These are phyloP conservation scores for Arthrocladium fulminans DNA, from an alignment of 2,329 filamentous ascomycete genomes.

Conservation along the genomic window DNA sequence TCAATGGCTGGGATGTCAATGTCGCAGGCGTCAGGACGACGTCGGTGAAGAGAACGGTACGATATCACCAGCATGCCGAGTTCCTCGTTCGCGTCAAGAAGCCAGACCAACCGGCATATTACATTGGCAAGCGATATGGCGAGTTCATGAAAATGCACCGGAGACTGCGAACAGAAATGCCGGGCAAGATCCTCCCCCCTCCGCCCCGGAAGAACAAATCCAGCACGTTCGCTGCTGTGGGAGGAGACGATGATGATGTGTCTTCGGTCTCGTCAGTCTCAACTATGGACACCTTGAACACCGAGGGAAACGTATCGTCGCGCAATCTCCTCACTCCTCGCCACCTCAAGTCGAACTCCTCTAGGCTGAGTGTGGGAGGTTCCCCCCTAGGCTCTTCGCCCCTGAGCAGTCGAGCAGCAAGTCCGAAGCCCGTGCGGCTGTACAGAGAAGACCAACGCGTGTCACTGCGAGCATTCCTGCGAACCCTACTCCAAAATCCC, in stretches of 20 bases:
- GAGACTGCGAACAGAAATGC: constrained; percentile 70
- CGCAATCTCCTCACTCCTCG: constrained; percentile 25
- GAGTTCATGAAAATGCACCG: constrained; percentile 78
- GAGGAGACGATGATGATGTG: constrained; percentile 58
- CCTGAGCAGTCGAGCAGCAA: constrained; percentile 14
- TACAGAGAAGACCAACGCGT: constrained; percentile 86
- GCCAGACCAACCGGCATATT: constrained; percentile 64
- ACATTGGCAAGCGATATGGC: constrained; percentile 76
- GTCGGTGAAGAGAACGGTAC: constrained; percentile 72
- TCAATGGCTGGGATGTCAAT: constrained; percentile 96
- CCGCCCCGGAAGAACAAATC: constrained; percentile 89
- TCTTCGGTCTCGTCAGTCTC: constrained; percentile 76
- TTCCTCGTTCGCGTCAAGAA: constrained; percentile 81
- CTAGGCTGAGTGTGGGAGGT: constrained; percentile 12
- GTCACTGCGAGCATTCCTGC: constrained; percentile 82
- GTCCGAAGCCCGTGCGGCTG: constrained; percentile 49
- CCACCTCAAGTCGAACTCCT: constrained; percentile 17
- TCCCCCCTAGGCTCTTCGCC: constrained; percentile 19
- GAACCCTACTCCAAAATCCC: constrained; percentile 73
- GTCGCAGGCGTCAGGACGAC: constrained; percentile 78
- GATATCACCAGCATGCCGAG: constrained; percentile 88
- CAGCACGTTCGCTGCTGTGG: constrained; percentile 50
- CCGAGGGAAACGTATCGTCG: constrained; percentile 25
- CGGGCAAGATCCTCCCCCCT: constrained; percentile 78
- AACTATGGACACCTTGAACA: constrained; percentile 47